phyloP scores from a whole-genome alignment of 495 filamentous ascomycete genomes.

The Penicillium verhagenii region DNA sequence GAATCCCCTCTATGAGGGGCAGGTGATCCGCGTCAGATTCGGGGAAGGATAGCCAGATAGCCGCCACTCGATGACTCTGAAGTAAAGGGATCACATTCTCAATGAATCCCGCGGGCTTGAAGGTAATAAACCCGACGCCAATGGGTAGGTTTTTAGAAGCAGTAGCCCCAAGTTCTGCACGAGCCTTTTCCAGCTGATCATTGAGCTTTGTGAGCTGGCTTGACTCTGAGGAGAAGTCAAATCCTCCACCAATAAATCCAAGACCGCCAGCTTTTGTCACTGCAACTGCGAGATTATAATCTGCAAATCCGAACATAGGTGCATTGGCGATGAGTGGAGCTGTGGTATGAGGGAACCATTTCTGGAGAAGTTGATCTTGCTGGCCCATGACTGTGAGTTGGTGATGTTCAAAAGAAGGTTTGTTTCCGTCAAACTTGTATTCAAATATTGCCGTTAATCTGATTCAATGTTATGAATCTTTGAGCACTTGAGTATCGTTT shows the following conservation, averaged over 20 bases:
- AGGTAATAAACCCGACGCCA: constrained; percentile 61
- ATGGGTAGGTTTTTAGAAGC: constrained; percentile 56
- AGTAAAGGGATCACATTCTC: constrained; percentile 44
- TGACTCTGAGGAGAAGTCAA: constrained; percentile 64
- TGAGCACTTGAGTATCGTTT: no score
- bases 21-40: constrained; percentile 30
- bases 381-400: not conserved
- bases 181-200: constrained; percentile 62
- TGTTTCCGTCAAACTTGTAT: no score
- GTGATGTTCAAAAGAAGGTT: no score
- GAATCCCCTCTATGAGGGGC: constrained; percentile 42
- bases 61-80: constrained; percentile 49
- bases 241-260: constrained; percentile 64
- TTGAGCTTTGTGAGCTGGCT: constrained; percentile 70
- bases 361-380: constrained; percentile 2
- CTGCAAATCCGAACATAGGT: constrained; percentile 72
- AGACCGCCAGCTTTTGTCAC: constrained; percentile 75
- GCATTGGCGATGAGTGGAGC: constrained; percentile 59
- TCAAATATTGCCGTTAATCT: no score
- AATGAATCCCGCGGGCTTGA: constrained; percentile 27
- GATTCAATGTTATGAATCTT: no score
- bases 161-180: constrained; percentile 55
- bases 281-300: constrained; percentile 65
- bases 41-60: constrained; percentile 69
- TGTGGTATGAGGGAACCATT: constrained; percentile 19